phyloP scores from a whole-genome alignment of 2,329 filamentous ascomycete genomes.

The Penicillium sp. region DNA sequence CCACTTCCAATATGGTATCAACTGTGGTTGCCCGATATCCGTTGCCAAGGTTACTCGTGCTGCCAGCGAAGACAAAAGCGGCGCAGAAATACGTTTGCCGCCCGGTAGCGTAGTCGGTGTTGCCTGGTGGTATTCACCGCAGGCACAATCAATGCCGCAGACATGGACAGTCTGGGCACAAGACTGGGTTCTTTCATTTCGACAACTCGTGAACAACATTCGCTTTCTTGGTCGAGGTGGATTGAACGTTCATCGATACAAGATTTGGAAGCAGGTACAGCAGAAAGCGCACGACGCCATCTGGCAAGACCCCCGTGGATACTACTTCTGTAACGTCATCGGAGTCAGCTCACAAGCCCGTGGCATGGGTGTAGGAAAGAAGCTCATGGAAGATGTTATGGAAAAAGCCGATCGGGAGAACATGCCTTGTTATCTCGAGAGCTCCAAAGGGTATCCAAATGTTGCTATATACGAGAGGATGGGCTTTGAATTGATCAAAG shows the following conservation, averaged over 20 bases:
- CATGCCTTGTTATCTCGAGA: constrained; percentile 69
- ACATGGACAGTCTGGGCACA: constrained; percentile 66
- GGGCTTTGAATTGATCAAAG: constrained; percentile 65
- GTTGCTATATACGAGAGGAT: constrained; percentile 69
- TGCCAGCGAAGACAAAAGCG: constrained; percentile 19
- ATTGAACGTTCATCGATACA: constrained; percentile 66
- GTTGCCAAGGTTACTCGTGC: constrained; percentile 62
- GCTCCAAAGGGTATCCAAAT: constrained; percentile 67
- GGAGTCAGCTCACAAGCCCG: constrained; percentile 67
- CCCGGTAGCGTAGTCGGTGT: constrained; percentile 62
- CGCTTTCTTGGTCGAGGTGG: constrained; percentile 67
- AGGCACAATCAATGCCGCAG: constrained; percentile 47
- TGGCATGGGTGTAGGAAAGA: constrained; percentile 66
- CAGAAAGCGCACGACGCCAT: constrained; percentile 60
- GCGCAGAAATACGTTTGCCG: constrained; percentile 12
- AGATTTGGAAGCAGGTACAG: constrained; percentile 71
- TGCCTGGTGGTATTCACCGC: constrained; percentile 70
- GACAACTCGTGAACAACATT: constrained; percentile 68
- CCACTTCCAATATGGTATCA: constrained; percentile 70
- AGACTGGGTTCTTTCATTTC: constrained; percentile 65
- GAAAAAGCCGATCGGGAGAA: constrained; percentile 64
- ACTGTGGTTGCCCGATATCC: constrained; percentile 64
- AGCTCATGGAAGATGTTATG: constrained; percentile 65
- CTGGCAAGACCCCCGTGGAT: constrained; percentile 67
- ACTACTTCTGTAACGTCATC: constrained; percentile 77